These are phyloP conservation scores for Trichoderma lentiforme DNA, from an alignment of 2,329 filamentous ascomycete species.

Conservation along the genomic window DNA sequence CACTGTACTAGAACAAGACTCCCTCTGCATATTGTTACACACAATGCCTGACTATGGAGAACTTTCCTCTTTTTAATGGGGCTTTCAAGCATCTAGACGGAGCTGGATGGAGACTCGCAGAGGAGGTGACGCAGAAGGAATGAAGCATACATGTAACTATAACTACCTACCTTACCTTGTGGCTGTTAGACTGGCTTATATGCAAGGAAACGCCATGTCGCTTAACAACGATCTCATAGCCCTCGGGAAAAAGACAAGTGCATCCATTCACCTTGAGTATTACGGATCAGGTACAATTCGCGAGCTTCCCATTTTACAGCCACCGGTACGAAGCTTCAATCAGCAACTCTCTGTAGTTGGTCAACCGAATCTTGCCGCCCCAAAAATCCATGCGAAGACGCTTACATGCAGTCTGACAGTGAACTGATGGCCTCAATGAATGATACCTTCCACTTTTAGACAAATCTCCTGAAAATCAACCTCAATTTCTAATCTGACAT, in stretches of 20 bases:
- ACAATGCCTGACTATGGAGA: background rate
- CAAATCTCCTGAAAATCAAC: background rate
- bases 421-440: background rate
- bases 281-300: background rate
- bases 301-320: background rate
- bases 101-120: background rate
- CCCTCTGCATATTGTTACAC: background rate
- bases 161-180: background rate
- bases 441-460: background rate
- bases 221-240: background rate
- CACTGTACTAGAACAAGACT: background rate
- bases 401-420: background rate
- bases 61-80: background rate
- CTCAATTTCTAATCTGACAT: background rate
- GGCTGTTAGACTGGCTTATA: background rate
- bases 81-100: background rate
- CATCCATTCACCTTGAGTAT: background rate
- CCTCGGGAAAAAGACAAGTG: background rate
- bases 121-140: background rate
- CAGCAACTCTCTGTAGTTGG: background rate
- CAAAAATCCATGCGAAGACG: background rate
- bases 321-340: background rate
- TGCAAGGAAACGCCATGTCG: background rate
- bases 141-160: background rate
- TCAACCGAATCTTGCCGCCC: background rate